Evolutionary conservation across 345 rosid genomes (phyloP).

Genomic region (Nasturtium officinale): DNA sequence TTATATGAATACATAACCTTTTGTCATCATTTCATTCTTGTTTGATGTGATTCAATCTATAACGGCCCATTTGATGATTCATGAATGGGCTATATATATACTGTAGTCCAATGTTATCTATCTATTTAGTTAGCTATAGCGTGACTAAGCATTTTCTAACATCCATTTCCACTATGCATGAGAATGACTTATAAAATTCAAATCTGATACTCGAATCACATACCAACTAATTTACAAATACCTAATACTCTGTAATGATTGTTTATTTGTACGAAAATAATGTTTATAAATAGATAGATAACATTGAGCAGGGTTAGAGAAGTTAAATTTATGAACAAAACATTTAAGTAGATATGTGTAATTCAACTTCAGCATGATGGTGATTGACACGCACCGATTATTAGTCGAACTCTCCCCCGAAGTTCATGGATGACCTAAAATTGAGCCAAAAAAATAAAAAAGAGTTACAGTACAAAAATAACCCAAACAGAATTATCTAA

Average conservation of each 20-base stretch:
- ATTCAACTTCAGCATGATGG: conserved; percentile 22
- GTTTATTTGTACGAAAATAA: not conserved
- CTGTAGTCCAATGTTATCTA: no score
- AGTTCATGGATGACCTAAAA: conserved; percentile 63
- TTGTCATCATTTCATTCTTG: no score
- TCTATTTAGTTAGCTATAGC: no score
- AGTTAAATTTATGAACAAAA: conserved; percentile 11
- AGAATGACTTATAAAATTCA: no score
- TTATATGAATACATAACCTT: not conserved
- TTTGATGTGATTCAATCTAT: no score
- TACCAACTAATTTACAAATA: no score
- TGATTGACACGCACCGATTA: conserved; percentile 46
- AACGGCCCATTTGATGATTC: no score
- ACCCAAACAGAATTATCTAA: not conserved
- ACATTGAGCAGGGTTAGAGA: not conserved
- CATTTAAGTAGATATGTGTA: not conserved
- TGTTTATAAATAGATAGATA: conserved; percentile 7
- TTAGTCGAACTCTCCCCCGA: conserved; percentile 56
- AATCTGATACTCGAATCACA: not conserved
- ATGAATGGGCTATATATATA: no score
- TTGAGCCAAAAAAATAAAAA: not conserved
- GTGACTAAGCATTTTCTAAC: no score
- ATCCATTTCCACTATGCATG: no score
- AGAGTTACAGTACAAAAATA: conserved; percentile 12
- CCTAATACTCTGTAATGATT: not conserved